Percentiles rank a stretch among this genome's conserved stretches.
Evolutionary conservation across 176 grass and related monocot species (phyloP).

Genomic region (Otatea glauca): DNA sequence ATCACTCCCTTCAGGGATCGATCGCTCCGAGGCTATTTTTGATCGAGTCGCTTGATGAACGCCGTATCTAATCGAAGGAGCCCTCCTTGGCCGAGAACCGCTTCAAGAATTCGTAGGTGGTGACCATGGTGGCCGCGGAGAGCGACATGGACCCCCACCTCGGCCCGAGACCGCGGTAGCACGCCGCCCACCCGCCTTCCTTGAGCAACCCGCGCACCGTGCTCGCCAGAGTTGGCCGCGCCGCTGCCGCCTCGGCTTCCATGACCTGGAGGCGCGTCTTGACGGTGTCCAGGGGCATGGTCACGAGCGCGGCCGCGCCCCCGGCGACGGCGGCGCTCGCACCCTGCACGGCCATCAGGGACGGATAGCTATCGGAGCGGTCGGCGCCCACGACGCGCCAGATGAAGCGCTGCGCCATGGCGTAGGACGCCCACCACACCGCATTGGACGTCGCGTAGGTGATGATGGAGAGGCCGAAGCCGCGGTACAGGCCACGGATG

Average conservation of each 20-base stretch:
- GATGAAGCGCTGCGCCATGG: conserved; percentile 71
- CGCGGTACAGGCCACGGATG: conserved; percentile 80
- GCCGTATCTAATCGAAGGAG: conserved; percentile 40
- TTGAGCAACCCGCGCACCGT: conserved; percentile 69
- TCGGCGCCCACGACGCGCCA: conserved; percentile 60
- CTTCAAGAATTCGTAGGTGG: conserved; percentile 82
- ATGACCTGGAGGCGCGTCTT: conserved; percentile 96
- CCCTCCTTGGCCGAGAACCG: conserved; percentile 76
- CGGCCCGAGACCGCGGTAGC: conserved; percentile 79
- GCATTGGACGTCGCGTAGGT: conserved; percentile 97
- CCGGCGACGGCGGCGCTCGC: conserved; percentile 79
- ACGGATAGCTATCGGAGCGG: conserved; percentile 46
- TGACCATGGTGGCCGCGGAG: conserved; percentile 83
- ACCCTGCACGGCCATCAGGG: conserved; percentile 83
- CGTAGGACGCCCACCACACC: conserved; percentile 95
- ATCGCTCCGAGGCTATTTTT: conserved; percentile 1
- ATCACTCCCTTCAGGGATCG: conserved; percentile 8
- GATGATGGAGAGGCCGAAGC: conserved; percentile 91
- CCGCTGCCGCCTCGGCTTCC: conserved; percentile 47
- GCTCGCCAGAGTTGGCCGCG: conserved; percentile 54
- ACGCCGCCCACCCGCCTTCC: conserved; percentile 81
- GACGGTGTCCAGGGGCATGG: conserved; percentile 96
- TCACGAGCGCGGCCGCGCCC: conserved; percentile 71
- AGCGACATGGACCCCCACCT: conserved; percentile 90
- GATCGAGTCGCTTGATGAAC: conserved; percentile 2